Base-by-base conservation (phyloP, 2,329 filamentous ascomycete genomes). In the Fusarium piperis region DNA sequence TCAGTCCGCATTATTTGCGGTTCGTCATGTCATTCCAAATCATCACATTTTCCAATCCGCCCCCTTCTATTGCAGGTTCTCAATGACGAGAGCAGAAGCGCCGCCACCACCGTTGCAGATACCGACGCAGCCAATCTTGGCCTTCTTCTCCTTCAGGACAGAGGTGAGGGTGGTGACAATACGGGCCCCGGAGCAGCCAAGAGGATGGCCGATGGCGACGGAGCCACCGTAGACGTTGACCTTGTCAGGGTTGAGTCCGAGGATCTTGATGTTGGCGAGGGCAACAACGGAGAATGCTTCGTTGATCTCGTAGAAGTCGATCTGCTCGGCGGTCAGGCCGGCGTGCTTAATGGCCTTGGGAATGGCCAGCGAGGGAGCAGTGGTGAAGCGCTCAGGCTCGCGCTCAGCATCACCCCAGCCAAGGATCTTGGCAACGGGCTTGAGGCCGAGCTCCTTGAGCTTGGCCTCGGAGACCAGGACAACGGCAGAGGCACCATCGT, bases 91-190 rank as follows among this genome's bases (percentile, higher is more conserved):
- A 65, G 96, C 96, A 78, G 94, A 97, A 67, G 96, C 96, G 81
- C 96, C 96, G 77, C 96, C 96, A 64, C 96, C 96, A 74, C 96
- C 96, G 83, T 99, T 99, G 90, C 96, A 99, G 80, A 99, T 98
- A 79, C 94, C 96, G 39, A 93, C 95, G 79, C 91, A 93, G 64
- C 96, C 96, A 81, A 98, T 91, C 91, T 97, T 98, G 78, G 91
- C 95, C 82, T 94, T 93, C 88, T 95, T 96, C 82, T 96, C 92
- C 82, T 89, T 93, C 78, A 99, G 86, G 36, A 98, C 95, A 71
- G 94, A 93, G 61, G 97, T 90, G 74, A 99, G 84, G 16, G 96
- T 99, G 53, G 94, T 92, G 76, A 97, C 88, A 79, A 99, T 98
- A 80, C 96, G 93, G 65, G 96, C 96, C 77, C 96, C 96, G 32